Conservation (phyloP, 306 rosid species). For the Fragaria ananassa region DNA sequence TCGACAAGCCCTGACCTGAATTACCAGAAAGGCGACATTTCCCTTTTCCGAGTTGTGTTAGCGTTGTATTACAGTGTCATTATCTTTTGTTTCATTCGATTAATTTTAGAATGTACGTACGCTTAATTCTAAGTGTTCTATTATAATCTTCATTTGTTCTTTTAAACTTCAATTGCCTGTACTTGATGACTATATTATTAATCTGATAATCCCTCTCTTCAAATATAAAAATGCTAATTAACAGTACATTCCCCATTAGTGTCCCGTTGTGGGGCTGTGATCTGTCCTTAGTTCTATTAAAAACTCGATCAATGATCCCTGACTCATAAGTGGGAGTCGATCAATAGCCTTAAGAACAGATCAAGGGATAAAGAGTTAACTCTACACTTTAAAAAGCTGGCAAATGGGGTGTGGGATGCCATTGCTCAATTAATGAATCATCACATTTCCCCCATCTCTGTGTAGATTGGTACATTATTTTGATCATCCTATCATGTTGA, state of each 20-base stretch:
- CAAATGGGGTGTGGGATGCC: no score
- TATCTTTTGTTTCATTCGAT: slow-evolving; percentile 12
- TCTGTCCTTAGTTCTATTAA: slow-evolving; percentile 2
- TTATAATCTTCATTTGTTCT: not conserved
- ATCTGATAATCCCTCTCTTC: not conserved
- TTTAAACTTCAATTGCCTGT: not conserved
- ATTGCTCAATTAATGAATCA: no score
- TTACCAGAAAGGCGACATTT: slow-evolving; percentile 8
- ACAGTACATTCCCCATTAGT: slow-evolving; percentile 15
- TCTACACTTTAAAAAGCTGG: no score
- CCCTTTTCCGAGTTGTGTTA: not conserved
- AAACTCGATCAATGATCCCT: not conserved
- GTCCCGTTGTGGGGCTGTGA: not conserved
- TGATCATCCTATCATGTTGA: no score
- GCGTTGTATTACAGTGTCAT: slow-evolving; percentile 6
- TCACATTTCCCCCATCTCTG: no score
- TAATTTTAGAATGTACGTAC: not conserved
- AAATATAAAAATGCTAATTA: not conserved
- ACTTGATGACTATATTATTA: slow-evolving; percentile 3
- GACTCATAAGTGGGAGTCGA: not conserved
- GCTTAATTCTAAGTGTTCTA: not conserved
- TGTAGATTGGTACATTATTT: no score
- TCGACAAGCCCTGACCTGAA: slow-evolving; percentile 11
- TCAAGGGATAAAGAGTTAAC: not conserved
- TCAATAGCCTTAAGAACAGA: slow-evolving; percentile 6